Evolutionary conservation across 768 basidiomycete genomes (phyloP), one percentile per base, ranked within the genome.

Genomic region (Xerocomellus intermedius): DNA sequence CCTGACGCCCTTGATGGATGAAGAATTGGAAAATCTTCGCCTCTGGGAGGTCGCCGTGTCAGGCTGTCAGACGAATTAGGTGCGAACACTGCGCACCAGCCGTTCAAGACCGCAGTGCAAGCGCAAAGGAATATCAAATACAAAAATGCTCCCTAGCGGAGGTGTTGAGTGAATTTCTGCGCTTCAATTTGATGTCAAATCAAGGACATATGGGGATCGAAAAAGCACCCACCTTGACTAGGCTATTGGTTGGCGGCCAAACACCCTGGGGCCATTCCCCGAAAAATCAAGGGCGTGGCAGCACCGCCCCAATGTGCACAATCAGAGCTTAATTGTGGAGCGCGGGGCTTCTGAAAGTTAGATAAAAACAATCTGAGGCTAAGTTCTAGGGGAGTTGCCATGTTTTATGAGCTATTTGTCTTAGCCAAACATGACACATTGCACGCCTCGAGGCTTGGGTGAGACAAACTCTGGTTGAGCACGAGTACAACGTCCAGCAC

Each of bases 371-470:
- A 35, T 36, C 28, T 9, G 33, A 8, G 24, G 26, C 10, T 48
- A n/a, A n/a, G n/a, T 19, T 14, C 26, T 6, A 10, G 49, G 22
- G 24, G 9, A 22, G n/a, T n/a, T 24, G 28, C 9, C 14, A 33
- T 33, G 10, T 24, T 30, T 28, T 32, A 60, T 58, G 52, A 55
- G 46, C 62, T 70, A 32, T 70, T 70, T 70, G 69, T 70, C 43
- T 52, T 26, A 51, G 14, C 63, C 69, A 72, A 70, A 70, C 48
- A 70, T 2, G 55, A 62, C 43, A 60, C 53, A 62, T 60, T 51
- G 57, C 55, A 35, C 12, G 70, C 70, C 69, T 70, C 55, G 64
- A 67, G 70, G 69, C 57, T 64, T 59, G 12, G 53, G 68, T 17
- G 58, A 66, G 62, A 61, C 61, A 52, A 59, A 53, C 57, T n/a